Evolutionary conservation across 2,329 filamentous ascomycete genomes (phyloP).

Genomic region (Graphilbum ipis-grandicollis): DNA sequence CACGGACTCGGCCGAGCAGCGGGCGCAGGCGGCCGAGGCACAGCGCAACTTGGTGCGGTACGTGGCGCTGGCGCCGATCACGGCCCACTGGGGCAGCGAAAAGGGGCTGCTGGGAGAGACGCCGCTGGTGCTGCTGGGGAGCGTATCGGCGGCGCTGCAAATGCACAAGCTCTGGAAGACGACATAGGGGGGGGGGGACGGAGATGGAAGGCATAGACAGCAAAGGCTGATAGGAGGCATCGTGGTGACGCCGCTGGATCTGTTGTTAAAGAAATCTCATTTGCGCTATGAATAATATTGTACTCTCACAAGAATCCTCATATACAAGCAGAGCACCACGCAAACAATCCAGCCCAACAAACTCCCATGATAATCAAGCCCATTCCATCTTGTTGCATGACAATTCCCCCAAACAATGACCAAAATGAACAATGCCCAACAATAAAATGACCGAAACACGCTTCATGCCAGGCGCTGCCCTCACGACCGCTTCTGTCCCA

Average conservation of each 20-base stretch:
- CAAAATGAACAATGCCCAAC: too few relatives aligned
- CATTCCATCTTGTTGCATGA: too few relatives aligned
- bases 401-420: too few relatives aligned
- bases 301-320: too few relatives aligned
- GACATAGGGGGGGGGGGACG: constrained; percentile 9
- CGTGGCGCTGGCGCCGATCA: constrained; percentile 63
- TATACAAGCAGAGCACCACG: too few relatives aligned
- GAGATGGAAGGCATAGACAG: not conserved
- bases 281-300: too few relatives aligned
- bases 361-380: too few relatives aligned
- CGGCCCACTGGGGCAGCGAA: constrained; percentile 65
- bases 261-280: too few relatives aligned
- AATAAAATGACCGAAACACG: too few relatives aligned
- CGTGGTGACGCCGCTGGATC: too few relatives aligned
- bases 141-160: constrained; percentile 25
- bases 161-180: constrained; percentile 27
- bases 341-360: too few relatives aligned
- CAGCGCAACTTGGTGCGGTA: constrained; percentile 53
- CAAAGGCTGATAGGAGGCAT: too few relatives aligned
- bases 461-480: constrained; percentile 26
- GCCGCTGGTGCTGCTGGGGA: constrained; percentile 22
- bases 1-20: constrained; percentile 22
- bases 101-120: constrained; percentile 33
- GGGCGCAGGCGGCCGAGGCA: constrained; percentile 33
- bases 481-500: constrained; percentile 52